Evolutionary conservation across 2,329 filamentous ascomycete species (phyloP).

Genomic region (Trichoderma pleuroti): DNA sequence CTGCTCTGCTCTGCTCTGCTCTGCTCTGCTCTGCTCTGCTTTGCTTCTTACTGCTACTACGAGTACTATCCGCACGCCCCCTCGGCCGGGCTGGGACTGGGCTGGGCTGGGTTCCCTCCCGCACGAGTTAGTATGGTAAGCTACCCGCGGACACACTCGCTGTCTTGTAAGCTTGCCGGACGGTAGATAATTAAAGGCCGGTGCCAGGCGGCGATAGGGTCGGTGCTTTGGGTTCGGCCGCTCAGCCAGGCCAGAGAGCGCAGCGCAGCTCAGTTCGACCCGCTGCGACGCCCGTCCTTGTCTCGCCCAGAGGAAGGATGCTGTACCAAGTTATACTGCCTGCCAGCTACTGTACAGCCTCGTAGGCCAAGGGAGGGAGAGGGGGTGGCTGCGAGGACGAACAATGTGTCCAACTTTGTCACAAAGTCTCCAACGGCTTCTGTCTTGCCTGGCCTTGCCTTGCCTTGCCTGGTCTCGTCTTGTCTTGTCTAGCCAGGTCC

Average conservation of each 20-base stretch:
- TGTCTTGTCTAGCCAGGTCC: neutral
- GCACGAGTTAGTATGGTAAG: neutral
- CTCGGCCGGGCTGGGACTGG: no score
- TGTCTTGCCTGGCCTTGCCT: neutral
- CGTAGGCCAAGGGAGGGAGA: neutral
- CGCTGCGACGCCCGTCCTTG: slow-evolving; percentile 3
- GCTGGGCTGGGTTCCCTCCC: neutral
- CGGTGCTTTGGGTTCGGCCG: slow-evolving; percentile 13
- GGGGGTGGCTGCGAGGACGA: neutral
- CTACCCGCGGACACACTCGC: neutral
- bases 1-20: no score
- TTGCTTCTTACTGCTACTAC: neutral
- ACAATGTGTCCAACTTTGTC: neutral
- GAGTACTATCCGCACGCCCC: neutral
- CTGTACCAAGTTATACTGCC: no score
- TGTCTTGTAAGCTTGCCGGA: neutral
- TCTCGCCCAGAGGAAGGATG: neutral
- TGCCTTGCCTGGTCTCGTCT: neutral
- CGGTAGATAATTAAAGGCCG: neutral
- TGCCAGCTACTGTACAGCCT: neutral
- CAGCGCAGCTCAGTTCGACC: neutral
- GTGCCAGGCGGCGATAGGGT: slow-evolving; percentile 8
- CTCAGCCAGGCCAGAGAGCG: neutral
- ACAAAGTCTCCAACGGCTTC: neutral
- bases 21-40: no score